Base-by-base conservation (phyloP, 2,329 filamentous ascomycete genomes). In the Fusarium virguliforme region DNA sequence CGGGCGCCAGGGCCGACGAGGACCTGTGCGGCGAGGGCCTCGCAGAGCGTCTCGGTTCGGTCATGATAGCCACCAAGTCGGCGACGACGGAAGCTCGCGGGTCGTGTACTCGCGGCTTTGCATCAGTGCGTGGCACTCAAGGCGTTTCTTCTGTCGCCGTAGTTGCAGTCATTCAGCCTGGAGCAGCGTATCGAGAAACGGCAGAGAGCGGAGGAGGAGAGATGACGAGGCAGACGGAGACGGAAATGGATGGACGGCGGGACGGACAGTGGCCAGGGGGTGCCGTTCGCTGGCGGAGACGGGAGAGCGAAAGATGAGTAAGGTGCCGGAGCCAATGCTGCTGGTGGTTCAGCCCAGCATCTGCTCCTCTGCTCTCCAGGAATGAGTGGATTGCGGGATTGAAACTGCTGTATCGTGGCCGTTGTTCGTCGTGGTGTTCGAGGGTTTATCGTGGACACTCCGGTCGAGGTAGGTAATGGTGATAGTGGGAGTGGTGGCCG, bases 1-100 rank as follows among this genome's bases (percentile, higher is more conserved):
- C 77, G 43, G 84, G 79, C 57, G 81, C 79, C 60, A 85, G 76
- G 53, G 82, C 81, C 43, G 86, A 87, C 60, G 86, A 85, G 62
- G 84, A 81, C 77, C 83, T 81, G 71, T 81, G 79, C 66, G 79
- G 79, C 67, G 79, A 76, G 59, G 74, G 66, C 65, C 75, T 75
- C 64, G 72, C 71, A 67, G 79, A 73, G 67, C 70, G 71, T 75
- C 70, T 73, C 67, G 69, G 74, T 71, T 80, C 77, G 75, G 77
- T 80, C 81, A 83, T 83, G 75, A 72, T 80, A 75, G 74, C 75
- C 77, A 76, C 75, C 74, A 74, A 70, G 74, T 76, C 74, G 73
- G 75, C 79, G 78, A 77, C 78, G 77, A 74, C 66, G 67, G 68
- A 67, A 72, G 72, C 74, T 78, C 74, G 76, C 77, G 67, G 72